These are phyloP conservation scores for Phlebopus sp. DNA, from an alignment of 1,284 basidiomycete species.

Conservation along the genomic window DNA sequence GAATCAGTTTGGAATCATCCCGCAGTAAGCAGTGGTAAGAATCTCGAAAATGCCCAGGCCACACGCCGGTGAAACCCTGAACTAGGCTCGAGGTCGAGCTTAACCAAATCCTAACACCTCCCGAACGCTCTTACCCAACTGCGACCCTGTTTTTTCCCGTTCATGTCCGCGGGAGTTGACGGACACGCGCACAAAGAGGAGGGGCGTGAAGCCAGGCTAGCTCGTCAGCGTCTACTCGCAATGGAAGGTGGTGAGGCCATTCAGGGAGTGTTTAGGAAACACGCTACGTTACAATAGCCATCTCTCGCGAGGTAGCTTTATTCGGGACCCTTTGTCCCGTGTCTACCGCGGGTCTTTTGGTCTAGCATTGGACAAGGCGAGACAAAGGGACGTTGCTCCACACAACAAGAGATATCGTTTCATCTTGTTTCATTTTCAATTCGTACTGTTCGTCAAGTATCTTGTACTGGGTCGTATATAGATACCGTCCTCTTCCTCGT, in stretches of 20 bases:
- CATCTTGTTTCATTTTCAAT: constrained; percentile 27
- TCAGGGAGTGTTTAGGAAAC: too few species aligned
- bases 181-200: neutral
- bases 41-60: too few species aligned
- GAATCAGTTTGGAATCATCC: too few species aligned
- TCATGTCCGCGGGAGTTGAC: neutral
- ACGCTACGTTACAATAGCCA: too few species aligned
- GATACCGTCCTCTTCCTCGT: constrained; percentile 17
- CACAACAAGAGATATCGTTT: constrained; percentile 9
- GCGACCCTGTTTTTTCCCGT: neutral
- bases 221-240: too few species aligned
- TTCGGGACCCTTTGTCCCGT: neutral
- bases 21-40: too few species aligned
- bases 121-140: neutral
- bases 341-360: constrained; percentile 7
- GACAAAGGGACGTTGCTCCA: too few species aligned
- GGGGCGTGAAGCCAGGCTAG: too few species aligned
- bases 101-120: neutral
- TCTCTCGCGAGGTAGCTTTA: neutral
- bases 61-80: too few species aligned
- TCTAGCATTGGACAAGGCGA: neutral
- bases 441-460: constrained; percentile 11
- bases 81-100: too few species aligned
- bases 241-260: too few species aligned
- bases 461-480: constrained; percentile 16